These are phyloP conservation scores for Lactarius quietus DNA, from an alignment of 768 basidiomycete species.

Conservation along the genomic window DNA sequence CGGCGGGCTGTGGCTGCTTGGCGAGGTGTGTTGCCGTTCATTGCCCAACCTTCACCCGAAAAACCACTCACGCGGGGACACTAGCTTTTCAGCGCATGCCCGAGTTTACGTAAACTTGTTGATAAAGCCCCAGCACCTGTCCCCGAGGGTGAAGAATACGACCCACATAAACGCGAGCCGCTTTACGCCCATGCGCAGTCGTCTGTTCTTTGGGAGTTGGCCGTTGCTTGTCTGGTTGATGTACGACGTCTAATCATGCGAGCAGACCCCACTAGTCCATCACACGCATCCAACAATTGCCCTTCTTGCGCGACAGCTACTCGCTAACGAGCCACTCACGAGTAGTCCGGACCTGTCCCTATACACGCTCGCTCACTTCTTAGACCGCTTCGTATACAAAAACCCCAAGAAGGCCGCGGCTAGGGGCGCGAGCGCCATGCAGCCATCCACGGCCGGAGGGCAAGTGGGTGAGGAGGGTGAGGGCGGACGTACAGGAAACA, in stretches of 20 bases:
- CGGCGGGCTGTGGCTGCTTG: conserved; percentile 82
- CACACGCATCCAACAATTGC: conserved; percentile 93
- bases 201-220: conserved; percentile 87
- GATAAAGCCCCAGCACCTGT: conserved; percentile 2
- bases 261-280: conserved; percentile 67
- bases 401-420: conserved; percentile 77
- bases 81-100: conserved; percentile 50
- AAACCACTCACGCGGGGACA: neutral
- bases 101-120: conserved; percentile 45
- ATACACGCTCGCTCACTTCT: conserved; percentile 91
- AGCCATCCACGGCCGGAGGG: conserved; percentile 80
- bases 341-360: conserved; percentile 85
- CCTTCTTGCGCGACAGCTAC: conserved; percentile 80
- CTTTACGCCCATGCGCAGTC: conserved; percentile 76
- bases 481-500: conserved; percentile 48
- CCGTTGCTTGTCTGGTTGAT: too few relatives aligned
- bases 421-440: conserved; percentile 91
- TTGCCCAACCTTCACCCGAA: neutral
- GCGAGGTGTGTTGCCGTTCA: conserved; percentile 61
- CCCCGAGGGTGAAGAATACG: conserved; percentile 47
- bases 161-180: conserved; percentile 88
- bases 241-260: neutral
- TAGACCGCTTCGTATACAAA: conserved; percentile 96
- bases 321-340: conserved; percentile 67
- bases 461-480: conserved; percentile 63